These are phyloP conservation scores for Mychonastes homosphaera DNA, from an alignment of 139 green algal genomes.

Conservation along the genomic window DNA sequence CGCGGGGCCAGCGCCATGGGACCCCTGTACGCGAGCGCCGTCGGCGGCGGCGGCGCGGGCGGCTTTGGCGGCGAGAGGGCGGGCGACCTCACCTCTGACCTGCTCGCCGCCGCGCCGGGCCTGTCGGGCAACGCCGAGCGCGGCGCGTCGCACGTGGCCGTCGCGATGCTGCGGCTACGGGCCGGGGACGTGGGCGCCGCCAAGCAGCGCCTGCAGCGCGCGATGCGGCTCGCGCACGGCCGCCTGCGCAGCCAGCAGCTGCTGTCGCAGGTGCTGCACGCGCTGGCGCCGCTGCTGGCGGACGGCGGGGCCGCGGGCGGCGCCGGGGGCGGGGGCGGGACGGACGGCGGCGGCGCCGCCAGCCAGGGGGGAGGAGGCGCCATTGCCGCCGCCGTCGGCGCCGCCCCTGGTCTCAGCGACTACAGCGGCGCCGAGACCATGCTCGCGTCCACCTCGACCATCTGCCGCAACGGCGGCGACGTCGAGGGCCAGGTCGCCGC, in stretches of 20 bases:
- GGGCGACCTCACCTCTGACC: too few relatives aligned
- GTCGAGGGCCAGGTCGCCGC: constrained; percentile 4
- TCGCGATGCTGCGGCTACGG: constrained; percentile 15
- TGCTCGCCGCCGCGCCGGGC: too few relatives aligned
- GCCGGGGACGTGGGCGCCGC: constrained; percentile 2
- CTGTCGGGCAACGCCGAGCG: constrained; percentile 12
- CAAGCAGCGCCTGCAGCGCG: constrained; percentile 20
- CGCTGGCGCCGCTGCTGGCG: constrained; percentile 17
- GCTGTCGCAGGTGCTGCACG: constrained; percentile 14
- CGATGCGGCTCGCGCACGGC: constrained; percentile 17
- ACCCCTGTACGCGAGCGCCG: too few relatives aligned
- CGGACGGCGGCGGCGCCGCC: too few relatives aligned
- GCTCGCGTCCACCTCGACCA: constrained; percentile 6
- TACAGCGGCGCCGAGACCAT: neutral
- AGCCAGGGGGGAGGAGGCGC: too few relatives aligned
- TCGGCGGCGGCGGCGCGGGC: too few relatives aligned
- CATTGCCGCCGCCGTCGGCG: too few relatives aligned
- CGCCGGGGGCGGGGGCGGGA: too few relatives aligned
- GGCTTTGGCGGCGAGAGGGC: too few relatives aligned
- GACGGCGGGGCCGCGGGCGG: too few relatives aligned
- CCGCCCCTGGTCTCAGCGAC: too few relatives aligned
- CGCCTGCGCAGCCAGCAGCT: constrained; percentile 22
- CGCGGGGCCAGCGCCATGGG: too few relatives aligned
- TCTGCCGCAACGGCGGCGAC: constrained; percentile 7
- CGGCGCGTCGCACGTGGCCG: neutral